Base-by-base conservation (phyloP, 1,284 basidiomycete species). In the Ceraceosorus bombacis region DNA sequence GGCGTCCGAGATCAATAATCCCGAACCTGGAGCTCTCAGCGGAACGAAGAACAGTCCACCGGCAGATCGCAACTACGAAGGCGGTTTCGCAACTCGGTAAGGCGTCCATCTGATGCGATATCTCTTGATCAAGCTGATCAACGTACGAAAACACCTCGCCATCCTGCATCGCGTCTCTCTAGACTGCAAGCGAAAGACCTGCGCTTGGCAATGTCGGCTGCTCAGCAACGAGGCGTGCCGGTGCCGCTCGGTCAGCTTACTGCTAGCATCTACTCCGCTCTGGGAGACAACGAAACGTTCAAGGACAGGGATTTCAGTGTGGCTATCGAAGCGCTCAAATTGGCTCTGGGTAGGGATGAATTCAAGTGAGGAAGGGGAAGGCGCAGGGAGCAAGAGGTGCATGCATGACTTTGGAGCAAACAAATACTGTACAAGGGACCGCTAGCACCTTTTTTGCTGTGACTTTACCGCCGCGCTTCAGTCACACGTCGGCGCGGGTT, bases 1-100 rank as follows among this genome's bases (percentile, higher is more conserved):
- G 89, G 82, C 89, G 6, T 85, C 85, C 51, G 86, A 87, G 15
- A 84, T 87, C 55, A 94, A 94, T 80, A 93, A 93, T 72, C 90
- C 91, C 3, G 89, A 89, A 40, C 88, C 86, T 7, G 82, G 82
- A 12, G 85, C 89, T 9, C 78, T 90, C 51, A 67, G 54, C 36
- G 74, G 72, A 4, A 72, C 72, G 7, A 85, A 82, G 57, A 85
- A 85, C 73, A 83, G 84, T 5, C 86, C 89, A 6, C 90, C 90
- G 0, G 89, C 88, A 67, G 88, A 90, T 76, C 82, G 87, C 27
- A 84, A 85, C 54, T 94, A 88, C 67, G 85, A 89, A 64, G 89
- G 78, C 38, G 79, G 79, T 17, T 70, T 67, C 13, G 71, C 68
- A 0, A 60, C 69, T 5, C 58, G 60, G 41, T 54, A 64, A 12